Evolutionary conservation across 1,284 basidiomycete genomes (phyloP).

Genomic region (Moesziomyces antarcticus): DNA sequence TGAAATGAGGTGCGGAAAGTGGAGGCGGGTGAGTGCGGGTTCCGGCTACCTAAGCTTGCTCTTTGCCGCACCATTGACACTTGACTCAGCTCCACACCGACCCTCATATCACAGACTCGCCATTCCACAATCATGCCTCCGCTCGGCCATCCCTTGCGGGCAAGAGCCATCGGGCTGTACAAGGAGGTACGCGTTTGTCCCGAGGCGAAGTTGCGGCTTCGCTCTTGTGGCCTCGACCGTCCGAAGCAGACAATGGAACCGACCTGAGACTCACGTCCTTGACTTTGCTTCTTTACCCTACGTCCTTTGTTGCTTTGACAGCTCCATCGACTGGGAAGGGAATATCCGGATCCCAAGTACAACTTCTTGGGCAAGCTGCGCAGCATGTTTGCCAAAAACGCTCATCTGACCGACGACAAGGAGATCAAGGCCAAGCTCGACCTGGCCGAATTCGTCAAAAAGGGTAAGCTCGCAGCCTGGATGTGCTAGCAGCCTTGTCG

Average conservation of each 20-base stretch:
- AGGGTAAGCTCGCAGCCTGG: conserved; percentile 43
- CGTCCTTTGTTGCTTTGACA: background rate
- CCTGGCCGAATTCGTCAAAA: conserved; percentile 62
- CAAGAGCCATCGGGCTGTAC: conserved; percentile 63
- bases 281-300: no score
- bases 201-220: background rate
- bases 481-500: background rate
- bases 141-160: conserved; percentile 59
- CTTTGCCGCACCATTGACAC: background rate
- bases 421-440: conserved; percentile 60
- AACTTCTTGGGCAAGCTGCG: conserved; percentile 64
- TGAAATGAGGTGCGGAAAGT: no score
- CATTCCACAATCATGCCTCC: conserved; percentile 53
- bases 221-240: background rate
- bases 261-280: no score
- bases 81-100: background rate
- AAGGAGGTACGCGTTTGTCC: conserved; percentile 47
- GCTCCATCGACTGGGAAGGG: conserved; percentile 65
- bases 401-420: conserved; percentile 59
- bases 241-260: no score
- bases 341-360: conserved; percentile 66
- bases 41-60: no score
- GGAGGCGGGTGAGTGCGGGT: no score
- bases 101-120: background rate
- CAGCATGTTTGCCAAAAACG: conserved; percentile 56